Evolutionary conservation across 2,329 filamentous ascomycete species (phyloP), one percentile per base, ranked within the genome.

Genomic region (Clonostachys sp.): DNA sequence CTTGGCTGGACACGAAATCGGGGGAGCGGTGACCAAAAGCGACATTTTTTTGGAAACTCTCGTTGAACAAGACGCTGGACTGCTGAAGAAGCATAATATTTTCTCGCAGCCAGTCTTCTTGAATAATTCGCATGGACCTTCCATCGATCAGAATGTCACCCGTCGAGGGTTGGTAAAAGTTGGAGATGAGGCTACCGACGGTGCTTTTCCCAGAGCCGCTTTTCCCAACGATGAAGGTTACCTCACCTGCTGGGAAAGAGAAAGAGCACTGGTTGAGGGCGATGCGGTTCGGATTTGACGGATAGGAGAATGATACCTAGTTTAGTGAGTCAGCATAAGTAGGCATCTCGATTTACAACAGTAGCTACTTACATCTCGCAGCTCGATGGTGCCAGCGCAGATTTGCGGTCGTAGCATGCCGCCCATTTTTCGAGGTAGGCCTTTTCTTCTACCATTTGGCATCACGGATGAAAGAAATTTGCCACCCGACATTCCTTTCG

Each of bases 151-250:
- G 61, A 14, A 96, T 83, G 0, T 78, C 64, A 0, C 91, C 92
- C 0, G 68, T 68, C 0, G 68, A 64, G 1, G 88, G 81, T 7
- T 80, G 71, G 59, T 96, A 96, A 55, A 95, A 87, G 12, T 84
- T 81, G 45, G 91, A 74, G 1, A 97, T 73, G 1, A 97, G 74
- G 59, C 89, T 90, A 2, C 86, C 84, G 2, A 97, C 60, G 0
- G 92, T 97, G 55, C 90, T 96, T 64, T 97, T 97, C 0, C 92
- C 92, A 3, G 89, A 96, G 1, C 94, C 94, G 58, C 90, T 96
- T 57, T 78, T 80, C 0, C 92, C 94, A 44, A 96, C 81, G 3
- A 97, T 74, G 58, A 94, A 96, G 0, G 84, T 89, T 4, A 86
- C 82, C 51, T 87, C 74, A 0, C 87, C 85, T 0, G 85, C 75